Base-by-base conservation (phyloP, 164 flowering plant species). In the Umbellularia californica region DNA sequence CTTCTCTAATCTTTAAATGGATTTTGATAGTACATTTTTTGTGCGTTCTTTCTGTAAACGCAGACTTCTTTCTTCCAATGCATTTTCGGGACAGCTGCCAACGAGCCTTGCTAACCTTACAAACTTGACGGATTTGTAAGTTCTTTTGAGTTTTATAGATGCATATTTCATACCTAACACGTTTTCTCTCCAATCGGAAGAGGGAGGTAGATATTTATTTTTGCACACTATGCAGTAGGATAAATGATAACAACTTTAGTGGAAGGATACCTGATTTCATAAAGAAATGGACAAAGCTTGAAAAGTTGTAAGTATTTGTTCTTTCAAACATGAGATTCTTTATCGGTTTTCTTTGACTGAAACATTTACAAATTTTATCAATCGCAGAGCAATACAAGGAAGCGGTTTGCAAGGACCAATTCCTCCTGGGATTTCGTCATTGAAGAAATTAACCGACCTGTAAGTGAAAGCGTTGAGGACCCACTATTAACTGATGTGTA, bases 401-500 rank as follows among this genome's bases (percentile, higher is more conserved):
- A 90, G 87, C 81, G 93, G 93, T 69, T 69, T 90, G 30, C 75
- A 72, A 68, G 94, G 94, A 3, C 97, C 94, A 3, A 89, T 90
- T 78, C 97, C 97, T 22, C 65, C 85, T 58, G 78, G 72, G 66
- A 83, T 92, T n/a, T n/a, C n/a, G n/a, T n/a, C n/a, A n/a, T n/a
- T n/a, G n/a, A n/a, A n/a, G n/a, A n/a, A n/a, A n/a, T n/a, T n/a
- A n/a, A n/a, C n/a, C n/a, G n/a, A n/a, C n/a, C n/a, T n/a, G n/a
- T n/a, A n/a, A n/a, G n/a, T n/a, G n/a, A n/a, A n/a, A n/a, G n/a
- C n/a, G n/a, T n/a, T n/a, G n/a, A n/a, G n/a, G n/a, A n/a, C n/a
- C n/a, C n/a, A n/a, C n/a, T n/a, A n/a, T n/a, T n/a, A n/a, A n/a
- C n/a, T n/a, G n/a, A n/a, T n/a, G n/a, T n/a, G n/a, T n/a, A n/a